phyloP scores from a whole-genome alignment of 2,329 filamentous ascomycete genomes.

The Huntiella bhutanensis region DNA sequence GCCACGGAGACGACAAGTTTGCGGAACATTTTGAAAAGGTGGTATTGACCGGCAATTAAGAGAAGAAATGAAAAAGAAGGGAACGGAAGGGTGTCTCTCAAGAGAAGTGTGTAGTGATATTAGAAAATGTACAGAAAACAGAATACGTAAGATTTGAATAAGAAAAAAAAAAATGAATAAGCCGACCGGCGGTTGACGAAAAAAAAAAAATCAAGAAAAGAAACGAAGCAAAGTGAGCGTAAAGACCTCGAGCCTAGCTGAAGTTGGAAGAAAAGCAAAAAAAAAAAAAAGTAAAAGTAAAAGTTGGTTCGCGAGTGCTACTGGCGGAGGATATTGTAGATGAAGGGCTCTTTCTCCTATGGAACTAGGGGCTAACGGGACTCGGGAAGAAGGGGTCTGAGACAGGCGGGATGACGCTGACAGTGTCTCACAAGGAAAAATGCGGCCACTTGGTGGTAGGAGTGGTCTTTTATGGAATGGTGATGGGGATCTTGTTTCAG shows the following conservation, averaged over 20 bases:
- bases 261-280: constrained; percentile 1
- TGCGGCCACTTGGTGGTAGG: too few species aligned
- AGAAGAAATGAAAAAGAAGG: background rate
- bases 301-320: background rate
- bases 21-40: constrained; percentile 8
- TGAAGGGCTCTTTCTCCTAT: too few species aligned
- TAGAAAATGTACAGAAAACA: background rate
- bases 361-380: too few species aligned
- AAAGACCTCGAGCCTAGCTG: background rate
- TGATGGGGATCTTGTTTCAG: too few species aligned
- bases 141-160: background rate
- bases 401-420: too few species aligned
- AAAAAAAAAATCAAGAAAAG: constrained; percentile 2
- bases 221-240: constrained; percentile 1
- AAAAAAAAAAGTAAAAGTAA: constrained; percentile 3
- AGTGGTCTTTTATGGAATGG: too few species aligned
- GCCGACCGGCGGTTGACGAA: background rate
- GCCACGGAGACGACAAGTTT: constrained; percentile 11
- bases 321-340: too few species aligned
- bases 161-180: background rate
- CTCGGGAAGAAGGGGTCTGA: too few species aligned
- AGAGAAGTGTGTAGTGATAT: background rate
- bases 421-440: too few species aligned
- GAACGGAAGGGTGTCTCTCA: background rate
- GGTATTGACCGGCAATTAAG: background rate